Conservation (phyloP, 73 alveolate species). For the Paramecium caudatum region DNA sequence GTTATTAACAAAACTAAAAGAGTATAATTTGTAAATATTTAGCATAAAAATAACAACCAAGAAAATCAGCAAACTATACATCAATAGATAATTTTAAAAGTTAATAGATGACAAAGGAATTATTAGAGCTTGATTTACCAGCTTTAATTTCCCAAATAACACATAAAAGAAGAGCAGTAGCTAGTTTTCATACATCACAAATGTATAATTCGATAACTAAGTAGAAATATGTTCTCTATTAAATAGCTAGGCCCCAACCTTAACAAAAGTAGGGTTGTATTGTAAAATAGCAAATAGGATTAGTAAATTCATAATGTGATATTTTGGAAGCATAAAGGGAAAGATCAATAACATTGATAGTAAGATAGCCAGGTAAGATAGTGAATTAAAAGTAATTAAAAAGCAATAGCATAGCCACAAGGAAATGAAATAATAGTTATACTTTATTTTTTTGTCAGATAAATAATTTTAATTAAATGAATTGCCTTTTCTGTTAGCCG, state of each 20-base stretch:
- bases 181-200: background rate
- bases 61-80: background rate
- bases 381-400: conserved; percentile 47
- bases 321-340: conserved; percentile 4
- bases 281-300: background rate
- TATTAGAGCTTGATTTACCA: conserved; percentile 56
- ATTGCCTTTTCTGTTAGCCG: conserved; percentile 64
- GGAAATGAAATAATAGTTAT: conserved; percentile 21
- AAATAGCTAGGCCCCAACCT: background rate
- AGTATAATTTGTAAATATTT: background rate
- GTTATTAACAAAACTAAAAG: background rate
- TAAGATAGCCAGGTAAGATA: conserved; percentile 58
- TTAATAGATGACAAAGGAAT: conserved; percentile 17
- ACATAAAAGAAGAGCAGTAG: background rate
- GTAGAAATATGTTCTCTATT: background rate
- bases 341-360: background rate
- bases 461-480: conserved; percentile 5
- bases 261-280: conserved; percentile 1
- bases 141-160: background rate
- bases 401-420: conserved; percentile 1
- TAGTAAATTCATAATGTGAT: background rate
- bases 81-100: conserved; percentile 16
- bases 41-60: background rate
- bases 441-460: conserved; percentile 19
- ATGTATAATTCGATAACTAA: background rate